Evolutionary conservation across 129 eudicot genomes (phyloP).

Genomic region (Saposhnikovia divaricata): DNA sequence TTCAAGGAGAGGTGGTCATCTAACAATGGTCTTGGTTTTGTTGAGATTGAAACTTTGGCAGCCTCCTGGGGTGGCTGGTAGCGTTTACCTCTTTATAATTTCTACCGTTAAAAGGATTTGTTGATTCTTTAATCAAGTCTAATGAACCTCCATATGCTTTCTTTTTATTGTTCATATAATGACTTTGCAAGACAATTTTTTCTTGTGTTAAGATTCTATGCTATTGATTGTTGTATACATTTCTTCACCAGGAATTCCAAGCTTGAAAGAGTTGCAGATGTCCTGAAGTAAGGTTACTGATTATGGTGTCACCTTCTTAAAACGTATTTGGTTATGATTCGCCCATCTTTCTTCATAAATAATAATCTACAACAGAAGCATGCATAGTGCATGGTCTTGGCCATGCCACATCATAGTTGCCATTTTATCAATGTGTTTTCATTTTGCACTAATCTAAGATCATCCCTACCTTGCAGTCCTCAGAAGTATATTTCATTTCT

Average conservation of each 20-base stretch:
- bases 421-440: background rate
- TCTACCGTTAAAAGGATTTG: background rate
- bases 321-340: constrained; percentile 33
- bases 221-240: background rate
- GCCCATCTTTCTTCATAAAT: background rate
- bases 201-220: background rate
- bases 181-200: background rate
- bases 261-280: constrained; percentile 69
- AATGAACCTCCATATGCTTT: background rate
- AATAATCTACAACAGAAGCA: background rate
- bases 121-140: background rate
- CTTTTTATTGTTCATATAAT: background rate
- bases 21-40: background rate
- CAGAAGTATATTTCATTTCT: background rate
- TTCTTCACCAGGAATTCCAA: constrained; percentile 49
- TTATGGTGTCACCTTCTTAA: constrained; percentile 62
- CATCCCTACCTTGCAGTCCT: background rate
- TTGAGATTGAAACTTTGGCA: background rate
- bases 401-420: background rate
- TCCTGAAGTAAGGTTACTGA: constrained; percentile 88
- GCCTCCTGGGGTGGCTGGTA: background rate
- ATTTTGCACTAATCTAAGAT: background rate
- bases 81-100: background rate
- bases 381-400: background rate
- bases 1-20: background rate